phyloP scores from a whole-genome alignment of 306 rosid species.

The Vicia sativa region DNA sequence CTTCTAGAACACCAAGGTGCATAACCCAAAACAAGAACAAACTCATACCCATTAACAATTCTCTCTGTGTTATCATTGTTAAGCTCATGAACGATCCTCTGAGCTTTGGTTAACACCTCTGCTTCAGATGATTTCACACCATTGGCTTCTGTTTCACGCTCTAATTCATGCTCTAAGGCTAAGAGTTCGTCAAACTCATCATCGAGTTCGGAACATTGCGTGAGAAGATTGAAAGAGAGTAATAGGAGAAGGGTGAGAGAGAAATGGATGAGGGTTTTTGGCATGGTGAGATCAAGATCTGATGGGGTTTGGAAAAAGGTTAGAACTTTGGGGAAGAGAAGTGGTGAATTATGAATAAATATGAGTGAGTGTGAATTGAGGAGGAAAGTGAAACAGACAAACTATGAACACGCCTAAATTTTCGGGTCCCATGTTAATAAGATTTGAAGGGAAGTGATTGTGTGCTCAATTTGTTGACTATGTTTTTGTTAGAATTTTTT shows the following conservation, averaged over 20 bases:
- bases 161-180: slow-evolving; percentile 81
- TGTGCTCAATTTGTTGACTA: slow-evolving; percentile 33
- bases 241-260: slow-evolving; percentile 58
- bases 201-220: slow-evolving; percentile 50
- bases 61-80: slow-evolving; percentile 71
- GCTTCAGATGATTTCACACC: slow-evolving; percentile 73
- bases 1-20: slow-evolving; percentile 98
- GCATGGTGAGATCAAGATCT: slow-evolving; percentile 59
- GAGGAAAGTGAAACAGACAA: slow-evolving; percentile 1
- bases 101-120: slow-evolving; percentile 75
- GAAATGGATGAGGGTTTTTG: slow-evolving; percentile 51
- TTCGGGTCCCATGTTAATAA: slow-evolving; percentile 35
- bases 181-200: slow-evolving; percentile 70
- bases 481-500: no score
- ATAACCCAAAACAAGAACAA: slow-evolving; percentile 81
- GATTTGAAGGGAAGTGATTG: slow-evolving; percentile 29
- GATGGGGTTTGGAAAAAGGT: slow-evolving; percentile 27
- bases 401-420: slow-evolving; percentile 39
- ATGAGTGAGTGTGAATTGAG: slow-evolving; percentile 17
- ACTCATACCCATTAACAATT: slow-evolving; percentile 67
- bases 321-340: slow-evolving; percentile 3
- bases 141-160: slow-evolving; percentile 40
- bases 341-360: background rate
- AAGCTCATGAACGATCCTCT: slow-evolving; percentile 83
- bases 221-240: slow-evolving; percentile 35